Conservation (phyloP, 1,284 basidiomycete species). For the Abortiporus biennis region DNA sequence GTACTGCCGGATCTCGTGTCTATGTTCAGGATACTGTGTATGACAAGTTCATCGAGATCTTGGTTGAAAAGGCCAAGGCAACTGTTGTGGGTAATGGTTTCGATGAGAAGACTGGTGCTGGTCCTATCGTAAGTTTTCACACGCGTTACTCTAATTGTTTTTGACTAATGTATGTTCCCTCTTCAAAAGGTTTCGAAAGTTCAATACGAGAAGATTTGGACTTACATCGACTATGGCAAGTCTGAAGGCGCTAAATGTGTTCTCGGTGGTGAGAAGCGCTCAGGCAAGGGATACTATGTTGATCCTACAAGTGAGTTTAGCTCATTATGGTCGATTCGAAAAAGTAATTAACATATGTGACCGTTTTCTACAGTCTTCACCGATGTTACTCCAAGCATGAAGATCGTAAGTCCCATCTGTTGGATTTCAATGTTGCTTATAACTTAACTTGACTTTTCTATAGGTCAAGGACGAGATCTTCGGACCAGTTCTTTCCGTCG, state of each 20-base stretch:
- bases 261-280: conserved; percentile 73
- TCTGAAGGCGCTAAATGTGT: conserved; percentile 76
- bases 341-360: background rate
- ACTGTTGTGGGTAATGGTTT: conserved; percentile 78
- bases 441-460: background rate
- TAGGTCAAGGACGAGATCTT: conserved; percentile 85
- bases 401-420: conserved; percentile 50
- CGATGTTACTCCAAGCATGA: conserved; percentile 68
- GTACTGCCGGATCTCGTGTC: conserved; percentile 81
- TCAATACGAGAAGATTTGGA: conserved; percentile 88
- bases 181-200: conserved; percentile 62
- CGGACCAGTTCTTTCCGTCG: conserved; percentile 77
- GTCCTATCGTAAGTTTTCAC: conserved; percentile 63
- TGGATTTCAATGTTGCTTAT: background rate
- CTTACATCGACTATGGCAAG: conserved; percentile 86
- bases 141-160: conserved; percentile 1
- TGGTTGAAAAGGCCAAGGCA: conserved; percentile 65
- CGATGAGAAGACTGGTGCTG: conserved; percentile 68
- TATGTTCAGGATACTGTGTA: conserved; percentile 84
- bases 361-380: conserved; percentile 53
- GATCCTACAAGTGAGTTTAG: conserved; percentile 64
- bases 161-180: background rate
- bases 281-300: conserved; percentile 67
- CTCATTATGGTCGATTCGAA: too few relatives aligned
- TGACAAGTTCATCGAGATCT: conserved; percentile 70